Base-by-base conservation (phyloP, 2,329 filamentous ascomycete species). In the Colletotrichum endophyticum region DNA sequence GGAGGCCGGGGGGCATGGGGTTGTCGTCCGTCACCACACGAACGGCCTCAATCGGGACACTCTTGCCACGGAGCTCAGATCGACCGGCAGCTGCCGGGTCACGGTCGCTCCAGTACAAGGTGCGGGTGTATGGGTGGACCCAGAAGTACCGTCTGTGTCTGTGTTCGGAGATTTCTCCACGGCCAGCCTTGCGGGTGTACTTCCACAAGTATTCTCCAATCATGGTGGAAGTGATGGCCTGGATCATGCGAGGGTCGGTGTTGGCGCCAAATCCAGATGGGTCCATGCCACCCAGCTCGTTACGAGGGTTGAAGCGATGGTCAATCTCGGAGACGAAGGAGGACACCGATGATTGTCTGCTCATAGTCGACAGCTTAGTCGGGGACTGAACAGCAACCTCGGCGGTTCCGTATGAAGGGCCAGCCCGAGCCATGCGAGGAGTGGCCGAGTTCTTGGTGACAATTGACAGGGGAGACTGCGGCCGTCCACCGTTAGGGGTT, bases 191-290 rank as follows among this genome's bases (percentile, higher is more conserved):
- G 81, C 97, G 94, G 0, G 97, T 99, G 86, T 99, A 99, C 85
- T 99, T 99, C 97, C 97, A 99, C 56, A 99, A 89, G 84, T 96
- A 99, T 84, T 99, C 97, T 72, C 97, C 97, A 82, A 99, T 99
- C 97, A 99, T 99, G 22, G 97, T 99, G 85, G 99, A 96, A 3
- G 97, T 99, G 79, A 99, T 98, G 66, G 97, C 97, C 87, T 98
- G 96, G 80, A 99, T 99, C 96, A 99, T 98, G 80, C 96, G 95
- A 78, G 96, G 96, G 86, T 99, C 97, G 7, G 96, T 98, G 78
- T 91, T 91, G 25, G 92, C 88, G 12, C 92, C 91, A 76, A 97
- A 91, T 16, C 93, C 93, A 63, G 87, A 85, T 8, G 88, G 81
- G 61, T 86, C 87, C 70, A 92, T 88, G 61, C 87, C 86, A 66